phyloP scores from a whole-genome alignment of 768 basidiomycete genomes.

The Rossbeevera mucosa region DNA sequence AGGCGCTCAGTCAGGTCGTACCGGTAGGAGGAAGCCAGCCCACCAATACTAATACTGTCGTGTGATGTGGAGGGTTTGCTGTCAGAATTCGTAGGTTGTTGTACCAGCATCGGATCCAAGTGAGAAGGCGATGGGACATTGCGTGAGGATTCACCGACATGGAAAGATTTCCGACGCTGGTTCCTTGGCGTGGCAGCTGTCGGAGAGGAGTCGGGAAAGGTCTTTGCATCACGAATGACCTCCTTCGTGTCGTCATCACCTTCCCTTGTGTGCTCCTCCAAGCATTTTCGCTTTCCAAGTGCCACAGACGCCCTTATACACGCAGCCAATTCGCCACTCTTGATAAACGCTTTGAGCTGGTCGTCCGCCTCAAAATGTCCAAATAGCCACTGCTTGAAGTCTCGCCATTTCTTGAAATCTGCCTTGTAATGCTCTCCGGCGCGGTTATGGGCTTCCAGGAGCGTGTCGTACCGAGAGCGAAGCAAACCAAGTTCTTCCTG shows the following conservation, averaged over 20 bases:
- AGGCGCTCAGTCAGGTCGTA: background rate
- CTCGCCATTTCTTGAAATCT: constrained; percentile 53
- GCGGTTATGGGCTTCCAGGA: constrained; percentile 41
- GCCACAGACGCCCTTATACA: constrained; percentile 17
- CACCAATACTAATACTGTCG: constrained; percentile 10
- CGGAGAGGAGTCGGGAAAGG: constrained; percentile 1
- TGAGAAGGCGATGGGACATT: constrained; percentile 9
- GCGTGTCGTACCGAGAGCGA: constrained; percentile 40
- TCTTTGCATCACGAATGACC: background rate
- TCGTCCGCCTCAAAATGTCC: constrained; percentile 30
- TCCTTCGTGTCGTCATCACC: constrained; percentile 8
- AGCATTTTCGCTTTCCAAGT: constrained; percentile 27
- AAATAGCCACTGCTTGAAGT: constrained; percentile 42
- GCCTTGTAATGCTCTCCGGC: constrained; percentile 43
- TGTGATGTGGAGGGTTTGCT: background rate
- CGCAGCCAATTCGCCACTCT: constrained; percentile 27
- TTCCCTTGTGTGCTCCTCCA: constrained; percentile 13
- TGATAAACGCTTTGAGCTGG: constrained; percentile 25
- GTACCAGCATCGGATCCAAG: constrained; percentile 9
- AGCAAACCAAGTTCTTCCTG: constrained; percentile 34
- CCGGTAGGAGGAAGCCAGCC: background rate
- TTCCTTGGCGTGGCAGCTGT: background rate
- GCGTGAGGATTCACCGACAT: constrained; percentile 10
- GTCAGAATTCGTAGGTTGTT: background rate
- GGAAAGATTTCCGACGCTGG: constrained; percentile 18